Evolutionary conservation across 2,329 filamentous ascomycete species (phyloP).

Genomic region (Claviceps sp.): DNA sequence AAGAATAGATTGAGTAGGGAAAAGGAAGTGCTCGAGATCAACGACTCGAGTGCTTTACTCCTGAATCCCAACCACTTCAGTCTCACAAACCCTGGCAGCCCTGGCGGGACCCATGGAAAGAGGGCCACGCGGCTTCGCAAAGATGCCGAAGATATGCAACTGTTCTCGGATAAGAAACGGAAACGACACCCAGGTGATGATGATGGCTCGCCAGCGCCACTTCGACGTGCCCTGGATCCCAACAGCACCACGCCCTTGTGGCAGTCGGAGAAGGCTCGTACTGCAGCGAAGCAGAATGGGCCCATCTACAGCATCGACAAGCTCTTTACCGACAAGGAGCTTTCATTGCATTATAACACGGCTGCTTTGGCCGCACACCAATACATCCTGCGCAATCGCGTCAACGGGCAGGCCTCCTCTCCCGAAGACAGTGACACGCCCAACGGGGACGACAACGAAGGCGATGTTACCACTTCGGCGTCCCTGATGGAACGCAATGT

Average conservation of each 20-base stretch:
- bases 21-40: constrained; percentile 55
- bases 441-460: constrained; percentile 37
- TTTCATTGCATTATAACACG: constrained; percentile 50
- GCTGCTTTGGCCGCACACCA: constrained; percentile 50
- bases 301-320: constrained; percentile 54
- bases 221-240: constrained; percentile 40
- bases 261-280: constrained; percentile 45
- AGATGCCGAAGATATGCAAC: constrained; percentile 44
- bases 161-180: constrained; percentile 47
- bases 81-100: constrained; percentile 50
- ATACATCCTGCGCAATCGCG: constrained; percentile 44
- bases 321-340: constrained; percentile 57
- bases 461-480: constrained; percentile 33
- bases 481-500: constrained; percentile 49
- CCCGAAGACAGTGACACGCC: constrained; percentile 41
- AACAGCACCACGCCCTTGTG: constrained; percentile 47
- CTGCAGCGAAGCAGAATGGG: constrained; percentile 41
- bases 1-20: constrained; percentile 51
- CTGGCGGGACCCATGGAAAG: constrained; percentile 49
- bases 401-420: constrained; percentile 35
- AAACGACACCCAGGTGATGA: constrained; percentile 48
- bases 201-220: constrained; percentile 48
- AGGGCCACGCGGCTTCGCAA: constrained; percentile 48
- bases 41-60: constrained; percentile 50
- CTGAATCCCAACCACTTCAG: constrained; percentile 57